Conservation (phyloP, 768 basidiomycete species). For the Suillus hirtellus region DNA sequence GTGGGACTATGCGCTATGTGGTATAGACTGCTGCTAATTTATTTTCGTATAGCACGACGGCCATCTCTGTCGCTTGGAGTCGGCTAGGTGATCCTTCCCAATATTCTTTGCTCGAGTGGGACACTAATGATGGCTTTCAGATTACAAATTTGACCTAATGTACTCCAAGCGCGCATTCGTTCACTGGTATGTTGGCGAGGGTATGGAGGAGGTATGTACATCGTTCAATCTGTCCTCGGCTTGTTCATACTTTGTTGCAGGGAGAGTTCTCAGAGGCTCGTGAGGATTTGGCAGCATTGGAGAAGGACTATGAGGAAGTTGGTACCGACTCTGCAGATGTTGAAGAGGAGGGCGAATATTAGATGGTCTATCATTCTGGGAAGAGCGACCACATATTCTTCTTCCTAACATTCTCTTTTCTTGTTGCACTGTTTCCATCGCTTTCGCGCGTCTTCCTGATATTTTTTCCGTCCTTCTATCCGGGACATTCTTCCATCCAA, state of each 20-base stretch:
- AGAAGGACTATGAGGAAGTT: constrained; percentile 94
- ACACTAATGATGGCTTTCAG: constrained; percentile 36
- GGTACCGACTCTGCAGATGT: constrained; percentile 74
- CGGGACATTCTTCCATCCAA: constrained; percentile 8
- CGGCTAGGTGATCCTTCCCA: constrained; percentile 57
- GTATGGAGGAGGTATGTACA: constrained; percentile 86
- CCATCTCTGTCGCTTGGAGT: constrained; percentile 93
- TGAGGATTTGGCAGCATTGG: constrained; percentile 96
- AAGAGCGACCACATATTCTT: constrained; percentile 2
- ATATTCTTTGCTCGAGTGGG: neutral
- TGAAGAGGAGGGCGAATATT: constrained; percentile 66
- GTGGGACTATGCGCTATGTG: constrained; percentile 35
- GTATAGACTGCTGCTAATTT: constrained; percentile 3
- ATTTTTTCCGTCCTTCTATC: constrained; percentile 3
- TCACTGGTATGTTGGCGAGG: constrained; percentile 97
- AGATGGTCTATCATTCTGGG: constrained; percentile 19
- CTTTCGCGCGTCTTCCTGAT: constrained; percentile 10
- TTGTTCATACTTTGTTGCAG: constrained; percentile 30
- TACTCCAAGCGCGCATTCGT: constrained; percentile 95
- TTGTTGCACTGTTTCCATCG: constrained; percentile 2
- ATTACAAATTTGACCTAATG: constrained; percentile 98
- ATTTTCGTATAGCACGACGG: constrained; percentile 63
- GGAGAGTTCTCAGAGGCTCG: constrained; percentile 99
- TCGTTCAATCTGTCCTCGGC: constrained; percentile 4
- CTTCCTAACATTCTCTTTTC: constrained; percentile 6